Evolutionary conservation across 108 stramenopile genomes (phyloP).

Genomic region (Nannochloropsis granulata): DNA sequence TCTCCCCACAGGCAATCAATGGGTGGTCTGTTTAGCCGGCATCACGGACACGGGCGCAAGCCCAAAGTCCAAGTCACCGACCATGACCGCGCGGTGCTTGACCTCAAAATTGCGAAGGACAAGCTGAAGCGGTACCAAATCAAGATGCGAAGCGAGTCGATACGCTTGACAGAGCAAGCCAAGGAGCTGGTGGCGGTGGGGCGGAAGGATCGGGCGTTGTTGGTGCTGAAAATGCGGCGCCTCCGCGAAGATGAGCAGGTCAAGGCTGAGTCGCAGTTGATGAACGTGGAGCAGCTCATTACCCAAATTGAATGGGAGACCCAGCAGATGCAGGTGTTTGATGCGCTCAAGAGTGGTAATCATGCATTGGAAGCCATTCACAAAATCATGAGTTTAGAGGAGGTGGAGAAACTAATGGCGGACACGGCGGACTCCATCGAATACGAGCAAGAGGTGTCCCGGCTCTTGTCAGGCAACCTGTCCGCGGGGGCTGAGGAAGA

Average conservation of each 20-base stretch:
- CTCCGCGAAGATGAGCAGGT: slow-evolving; percentile 26
- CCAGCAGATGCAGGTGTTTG: slow-evolving; percentile 28
- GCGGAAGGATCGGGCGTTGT: slow-evolving; percentile 26
- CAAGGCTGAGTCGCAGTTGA: slow-evolving; percentile 38
- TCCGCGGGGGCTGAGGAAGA: slow-evolving; percentile 13
- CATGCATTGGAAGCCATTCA: slow-evolving; percentile 27
- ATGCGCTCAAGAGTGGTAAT: slow-evolving; percentile 30
- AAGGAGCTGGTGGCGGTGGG: slow-evolving; percentile 19
- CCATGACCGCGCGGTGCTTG: slow-evolving; percentile 37
- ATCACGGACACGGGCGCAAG: neutral
- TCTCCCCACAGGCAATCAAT: neutral
- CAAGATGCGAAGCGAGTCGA: slow-evolving; percentile 20
- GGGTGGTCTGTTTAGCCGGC: neutral
- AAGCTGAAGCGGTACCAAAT: slow-evolving; percentile 34
- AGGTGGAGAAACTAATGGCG: slow-evolving; percentile 38
- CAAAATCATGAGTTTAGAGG: slow-evolving; percentile 27
- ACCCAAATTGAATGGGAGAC: slow-evolving; percentile 35
- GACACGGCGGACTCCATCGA: slow-evolving; percentile 28
- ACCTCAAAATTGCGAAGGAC: slow-evolving; percentile 39
- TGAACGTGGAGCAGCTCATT: slow-evolving; percentile 31
- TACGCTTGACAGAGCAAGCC: slow-evolving; percentile 13
- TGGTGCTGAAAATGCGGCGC: slow-evolving; percentile 28
- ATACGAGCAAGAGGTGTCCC: slow-evolving; percentile 14
- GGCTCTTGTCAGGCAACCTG: slow-evolving; percentile 16
- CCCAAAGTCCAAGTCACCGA: slow-evolving; percentile 3